These are phyloP conservation scores for Termitomyces sp. DNA, from an alignment of 768 basidiomycete genomes.

Conservation along the genomic window DNA sequence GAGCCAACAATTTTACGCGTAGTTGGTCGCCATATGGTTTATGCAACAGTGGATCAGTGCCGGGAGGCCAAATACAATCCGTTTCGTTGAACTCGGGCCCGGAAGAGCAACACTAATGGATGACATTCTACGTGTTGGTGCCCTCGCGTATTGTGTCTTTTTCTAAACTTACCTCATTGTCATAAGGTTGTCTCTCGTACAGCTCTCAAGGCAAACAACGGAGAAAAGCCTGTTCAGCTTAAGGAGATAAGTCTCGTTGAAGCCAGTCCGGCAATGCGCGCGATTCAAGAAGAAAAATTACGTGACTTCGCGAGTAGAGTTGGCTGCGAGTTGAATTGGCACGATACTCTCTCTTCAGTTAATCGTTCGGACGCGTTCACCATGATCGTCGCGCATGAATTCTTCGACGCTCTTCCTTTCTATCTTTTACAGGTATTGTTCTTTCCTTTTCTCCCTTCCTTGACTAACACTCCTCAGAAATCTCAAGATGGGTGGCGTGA, in stretches of 20 bases:
- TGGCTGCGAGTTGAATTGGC: conserved; percentile 56
- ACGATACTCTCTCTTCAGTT: conserved; percentile 68
- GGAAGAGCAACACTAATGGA: conserved; percentile 90
- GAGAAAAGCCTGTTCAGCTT: conserved; percentile 21
- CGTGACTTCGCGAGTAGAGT: conserved; percentile 19
- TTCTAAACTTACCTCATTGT: background rate
- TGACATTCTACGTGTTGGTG: conserved; percentile 78
- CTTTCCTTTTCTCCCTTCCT: background rate
- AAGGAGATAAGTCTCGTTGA: conserved; percentile 74
- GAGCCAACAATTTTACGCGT: conserved; percentile 25
- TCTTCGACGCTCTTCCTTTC: conserved; percentile 95
- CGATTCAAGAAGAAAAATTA: conserved; percentile 56
- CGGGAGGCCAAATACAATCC: conserved; percentile 43
- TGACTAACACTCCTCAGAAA: conserved; percentile 43
- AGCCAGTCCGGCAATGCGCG: conserved; percentile 64
- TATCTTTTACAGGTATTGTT: conserved; percentile 74
- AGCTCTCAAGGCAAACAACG: conserved; percentile 21
- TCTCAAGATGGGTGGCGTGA: conserved; percentile 80
- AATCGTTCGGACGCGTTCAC: conserved; percentile 54
- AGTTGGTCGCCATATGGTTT: conserved; percentile 89
- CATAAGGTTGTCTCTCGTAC: conserved; percentile 56
- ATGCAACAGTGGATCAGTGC: conserved; percentile 66
- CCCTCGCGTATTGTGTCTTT: background rate
- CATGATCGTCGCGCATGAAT: conserved; percentile 91
- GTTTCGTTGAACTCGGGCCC: conserved; percentile 89